Percentiles rank a stretch among this genome's conserved stretches.
These are phyloP conservation scores for Chrysochromulina parva DNA, from an alignment of 78 protist genomes.

Conservation along the genomic window DNA sequence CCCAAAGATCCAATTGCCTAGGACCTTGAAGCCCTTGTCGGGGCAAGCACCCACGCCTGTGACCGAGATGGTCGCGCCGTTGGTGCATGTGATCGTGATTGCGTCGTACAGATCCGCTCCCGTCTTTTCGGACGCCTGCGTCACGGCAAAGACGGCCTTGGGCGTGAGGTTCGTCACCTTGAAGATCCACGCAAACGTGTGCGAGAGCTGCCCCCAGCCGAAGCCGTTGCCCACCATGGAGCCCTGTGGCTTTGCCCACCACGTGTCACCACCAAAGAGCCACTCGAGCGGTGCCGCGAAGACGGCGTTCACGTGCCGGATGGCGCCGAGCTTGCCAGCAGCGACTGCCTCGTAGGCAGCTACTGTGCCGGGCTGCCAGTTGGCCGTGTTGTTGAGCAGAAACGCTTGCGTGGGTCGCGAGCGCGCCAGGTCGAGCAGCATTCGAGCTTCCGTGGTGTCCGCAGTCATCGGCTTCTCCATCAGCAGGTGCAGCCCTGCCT, in stretches of 20 bases:
- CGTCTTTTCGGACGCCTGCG: neutral
- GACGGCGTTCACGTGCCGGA: neutral
- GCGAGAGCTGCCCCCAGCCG: constrained; percentile 29
- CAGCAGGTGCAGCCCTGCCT: constrained; percentile 7
- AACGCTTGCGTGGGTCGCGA: neutral
- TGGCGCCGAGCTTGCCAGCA: neutral
- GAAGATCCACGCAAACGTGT: constrained; percentile 7
- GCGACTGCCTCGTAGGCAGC: neutral
- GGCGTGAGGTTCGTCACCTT: neutral
- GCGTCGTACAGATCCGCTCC: constrained; percentile 5
- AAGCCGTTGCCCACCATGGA: neutral
- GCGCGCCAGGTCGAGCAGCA: neutral
- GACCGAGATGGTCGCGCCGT: neutral
- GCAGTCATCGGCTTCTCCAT: constrained; percentile 21
- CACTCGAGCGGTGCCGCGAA: neutral
- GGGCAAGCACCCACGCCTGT: neutral
- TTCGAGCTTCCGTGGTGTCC: neutral
- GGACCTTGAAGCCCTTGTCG: neutral
- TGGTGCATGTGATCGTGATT: neutral
- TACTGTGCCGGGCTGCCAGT: neutral
- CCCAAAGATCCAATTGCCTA: neutral
- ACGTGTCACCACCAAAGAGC: neutral
- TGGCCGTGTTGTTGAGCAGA: constrained; percentile 22
- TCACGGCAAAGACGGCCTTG: neutral
- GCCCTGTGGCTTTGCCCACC: neutral